These are phyloP conservation scores for Handroanthus guayacan DNA, from an alignment of 257 asterid genomes.

Conservation along the genomic window DNA sequence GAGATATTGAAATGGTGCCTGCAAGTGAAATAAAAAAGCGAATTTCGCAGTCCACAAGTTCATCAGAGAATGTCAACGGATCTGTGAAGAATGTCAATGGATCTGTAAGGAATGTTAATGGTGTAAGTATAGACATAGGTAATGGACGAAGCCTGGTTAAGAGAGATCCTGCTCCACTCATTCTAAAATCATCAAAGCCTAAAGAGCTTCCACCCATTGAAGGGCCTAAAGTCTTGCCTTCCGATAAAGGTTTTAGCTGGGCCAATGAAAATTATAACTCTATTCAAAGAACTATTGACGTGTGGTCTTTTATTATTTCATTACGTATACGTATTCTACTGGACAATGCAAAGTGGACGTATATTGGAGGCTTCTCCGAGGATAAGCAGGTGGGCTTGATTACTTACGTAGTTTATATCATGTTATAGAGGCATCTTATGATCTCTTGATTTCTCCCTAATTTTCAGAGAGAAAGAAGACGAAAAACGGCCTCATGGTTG, in stretches of 20 bases:
- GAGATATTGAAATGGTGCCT: conserved; percentile 66
- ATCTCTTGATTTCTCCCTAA: neutral
- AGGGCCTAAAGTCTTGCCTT: conserved; percentile 66
- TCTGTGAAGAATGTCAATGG: conserved; percentile 50
- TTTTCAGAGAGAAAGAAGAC: conserved; percentile 62
- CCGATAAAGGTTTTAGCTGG: conserved; percentile 90
- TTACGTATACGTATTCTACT: conserved; percentile 70
- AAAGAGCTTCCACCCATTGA: conserved; percentile 63
- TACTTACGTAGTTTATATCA: neutral
- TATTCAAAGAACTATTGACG: conserved; percentile 71
- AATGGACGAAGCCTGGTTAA: conserved; percentile 53
- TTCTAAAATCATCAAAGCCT: conserved; percentile 35
- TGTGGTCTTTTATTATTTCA: conserved; percentile 81
- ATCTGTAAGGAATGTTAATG: conserved; percentile 45
- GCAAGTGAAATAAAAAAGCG: conserved; percentile 54
- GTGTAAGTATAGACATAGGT: conserved; percentile 29
- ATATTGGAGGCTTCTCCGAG: conserved; percentile 74
- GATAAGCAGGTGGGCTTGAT: conserved; percentile 63
- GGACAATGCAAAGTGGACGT: conserved; percentile 82
- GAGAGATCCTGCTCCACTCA: conserved; percentile 45
- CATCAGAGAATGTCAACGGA: conserved; percentile 46
- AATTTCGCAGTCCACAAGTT: conserved; percentile 26
- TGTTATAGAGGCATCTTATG: neutral
- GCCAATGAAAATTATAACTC: conserved; percentile 82
- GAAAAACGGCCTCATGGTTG: conserved; percentile 82